phyloP scores from a whole-genome alignment of 1,284 basidiomycete genomes.

The Veloporphyrellus conicus region DNA sequence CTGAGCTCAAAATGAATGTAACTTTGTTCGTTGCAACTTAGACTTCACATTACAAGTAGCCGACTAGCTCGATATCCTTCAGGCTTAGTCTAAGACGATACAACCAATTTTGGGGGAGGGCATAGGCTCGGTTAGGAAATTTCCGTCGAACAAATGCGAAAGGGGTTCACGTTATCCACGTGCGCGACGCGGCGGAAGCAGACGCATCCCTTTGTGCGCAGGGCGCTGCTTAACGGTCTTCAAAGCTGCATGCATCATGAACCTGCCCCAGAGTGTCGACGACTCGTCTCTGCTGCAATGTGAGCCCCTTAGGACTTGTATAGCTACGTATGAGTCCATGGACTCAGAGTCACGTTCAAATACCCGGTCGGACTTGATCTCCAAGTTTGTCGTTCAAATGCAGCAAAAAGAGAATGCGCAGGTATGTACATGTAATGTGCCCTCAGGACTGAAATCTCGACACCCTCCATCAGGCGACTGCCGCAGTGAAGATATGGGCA shows the following conservation, averaged over 20 bases:
- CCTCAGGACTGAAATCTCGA: background rate
- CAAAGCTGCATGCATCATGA: slow-evolving; percentile 10
- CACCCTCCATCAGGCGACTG: slow-evolving; percentile 12
- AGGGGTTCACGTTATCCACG: background rate
- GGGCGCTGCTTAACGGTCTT: background rate
- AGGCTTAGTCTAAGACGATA: background rate
- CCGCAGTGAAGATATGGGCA: slow-evolving; percentile 16
- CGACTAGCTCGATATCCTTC: background rate
- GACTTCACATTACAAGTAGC: slow-evolving; percentile 9
- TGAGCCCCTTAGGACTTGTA: slow-evolving; percentile 16
- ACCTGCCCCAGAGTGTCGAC: slow-evolving; percentile 13
- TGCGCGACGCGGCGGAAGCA: background rate
- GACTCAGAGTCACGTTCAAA: slow-evolving; percentile 2
- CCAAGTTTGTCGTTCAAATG: slow-evolving; percentile 17
- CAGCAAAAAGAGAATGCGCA: background rate
- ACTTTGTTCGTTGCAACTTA: slow-evolving; percentile 9
- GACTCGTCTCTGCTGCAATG: slow-evolving; percentile 24
- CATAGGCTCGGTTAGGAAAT: too few species aligned
- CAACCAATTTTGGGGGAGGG: too few species aligned
- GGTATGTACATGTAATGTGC: slow-evolving; percentile 14
- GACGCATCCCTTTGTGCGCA: background rate
- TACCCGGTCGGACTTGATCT: background rate
- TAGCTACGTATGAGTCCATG: background rate
- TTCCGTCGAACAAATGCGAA: background rate
- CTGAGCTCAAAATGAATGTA: slow-evolving; percentile 53